A percentile compares a stretch with the other conserved stretches of the same genome.
Conservation (phyloP, 2,329 filamentous ascomycete species). For the Zymoseptoria ardabiliae region DNA sequence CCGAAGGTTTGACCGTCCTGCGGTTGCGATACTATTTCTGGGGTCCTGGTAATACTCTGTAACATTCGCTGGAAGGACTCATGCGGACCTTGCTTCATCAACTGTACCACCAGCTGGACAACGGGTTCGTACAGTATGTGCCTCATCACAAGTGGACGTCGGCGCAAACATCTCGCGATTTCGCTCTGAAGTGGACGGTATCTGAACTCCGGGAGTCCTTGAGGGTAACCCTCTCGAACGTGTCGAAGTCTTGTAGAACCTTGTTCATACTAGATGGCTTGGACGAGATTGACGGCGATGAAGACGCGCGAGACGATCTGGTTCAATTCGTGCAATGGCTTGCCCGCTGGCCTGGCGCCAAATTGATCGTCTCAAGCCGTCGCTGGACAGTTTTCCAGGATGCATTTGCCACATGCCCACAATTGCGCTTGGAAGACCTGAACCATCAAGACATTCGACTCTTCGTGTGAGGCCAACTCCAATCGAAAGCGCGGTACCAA, state of each 20-base stretch:
- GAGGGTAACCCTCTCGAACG: neutral
- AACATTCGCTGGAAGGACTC: neutral
- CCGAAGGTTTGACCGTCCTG: neutral
- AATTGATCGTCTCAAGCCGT: slow-evolving; percentile 1
- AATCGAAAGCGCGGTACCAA: neutral
- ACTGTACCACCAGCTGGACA: neutral
- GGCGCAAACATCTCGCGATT: neutral
- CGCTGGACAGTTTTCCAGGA: slow-evolving; percentile 4
- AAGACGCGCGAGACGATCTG: slow-evolving; percentile 2
- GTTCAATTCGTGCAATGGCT: neutral
- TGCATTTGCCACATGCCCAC: slow-evolving; percentile 1
- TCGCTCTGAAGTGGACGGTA: neutral
- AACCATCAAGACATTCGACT: slow-evolving; percentile 1
- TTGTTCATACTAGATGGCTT: slow-evolving; percentile 1
- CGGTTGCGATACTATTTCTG: slow-evolving; percentile 3
- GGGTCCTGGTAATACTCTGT: neutral
- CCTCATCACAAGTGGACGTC: neutral
- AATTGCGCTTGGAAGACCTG: slow-evolving; percentile 1
- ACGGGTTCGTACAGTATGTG: neutral
- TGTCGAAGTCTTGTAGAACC: neutral
- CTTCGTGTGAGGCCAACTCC: neutral
- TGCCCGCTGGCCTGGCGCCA: neutral
- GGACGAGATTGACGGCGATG: slow-evolving; percentile 1
- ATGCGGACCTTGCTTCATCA: slow-evolving; percentile 1
- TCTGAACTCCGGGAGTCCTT: slow-evolving; percentile 1